These are phyloP conservation scores for Fusarium beomiforme DNA, from an alignment of 2,329 filamentous ascomycete genomes.

Conservation along the genomic window DNA sequence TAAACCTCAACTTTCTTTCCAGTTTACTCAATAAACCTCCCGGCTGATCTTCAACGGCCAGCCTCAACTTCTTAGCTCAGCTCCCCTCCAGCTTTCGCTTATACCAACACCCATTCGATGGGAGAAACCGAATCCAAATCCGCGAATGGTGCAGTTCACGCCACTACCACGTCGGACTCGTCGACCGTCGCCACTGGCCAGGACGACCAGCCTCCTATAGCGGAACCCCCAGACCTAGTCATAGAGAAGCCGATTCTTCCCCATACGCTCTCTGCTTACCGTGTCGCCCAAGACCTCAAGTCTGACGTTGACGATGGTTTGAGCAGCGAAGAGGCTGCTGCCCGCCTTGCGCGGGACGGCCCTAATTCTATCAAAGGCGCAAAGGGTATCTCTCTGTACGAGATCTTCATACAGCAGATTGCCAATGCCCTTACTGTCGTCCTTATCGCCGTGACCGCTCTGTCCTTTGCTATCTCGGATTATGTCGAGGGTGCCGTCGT, in stretches of 20 bases:
- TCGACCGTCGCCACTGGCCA: constrained; percentile 47
- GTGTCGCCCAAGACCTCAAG: constrained; percentile 51
- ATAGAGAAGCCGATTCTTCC: constrained; percentile 50
- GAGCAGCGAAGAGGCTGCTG: constrained; percentile 68
- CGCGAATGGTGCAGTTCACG: constrained; percentile 55
- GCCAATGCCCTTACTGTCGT: constrained; percentile 81
- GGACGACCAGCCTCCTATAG: constrained; percentile 54
- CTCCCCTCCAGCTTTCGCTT: constrained; percentile 29
- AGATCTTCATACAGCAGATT: constrained; percentile 80
- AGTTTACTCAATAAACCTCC: background rate
- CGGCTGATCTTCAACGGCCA: constrained; percentile 26
- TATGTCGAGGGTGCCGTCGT: constrained; percentile 72
- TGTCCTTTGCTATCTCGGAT: constrained; percentile 72
- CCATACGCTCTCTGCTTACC: constrained; percentile 50
- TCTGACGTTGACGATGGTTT: constrained; percentile 68
- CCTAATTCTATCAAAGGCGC: constrained; percentile 77
- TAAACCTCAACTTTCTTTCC: background rate
- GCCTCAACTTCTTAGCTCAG: background rate
- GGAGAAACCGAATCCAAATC: constrained; percentile 51
- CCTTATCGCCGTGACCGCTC: constrained; percentile 78
- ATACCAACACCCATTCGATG: constrained; percentile 53
- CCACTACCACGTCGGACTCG: constrained; percentile 52
- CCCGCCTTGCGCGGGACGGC: constrained; percentile 73
- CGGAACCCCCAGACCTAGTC: constrained; percentile 49
- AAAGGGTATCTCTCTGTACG: constrained; percentile 77